phyloP scores from a whole-genome alignment of 257 asterid species.

The Echites panduratus region DNA sequence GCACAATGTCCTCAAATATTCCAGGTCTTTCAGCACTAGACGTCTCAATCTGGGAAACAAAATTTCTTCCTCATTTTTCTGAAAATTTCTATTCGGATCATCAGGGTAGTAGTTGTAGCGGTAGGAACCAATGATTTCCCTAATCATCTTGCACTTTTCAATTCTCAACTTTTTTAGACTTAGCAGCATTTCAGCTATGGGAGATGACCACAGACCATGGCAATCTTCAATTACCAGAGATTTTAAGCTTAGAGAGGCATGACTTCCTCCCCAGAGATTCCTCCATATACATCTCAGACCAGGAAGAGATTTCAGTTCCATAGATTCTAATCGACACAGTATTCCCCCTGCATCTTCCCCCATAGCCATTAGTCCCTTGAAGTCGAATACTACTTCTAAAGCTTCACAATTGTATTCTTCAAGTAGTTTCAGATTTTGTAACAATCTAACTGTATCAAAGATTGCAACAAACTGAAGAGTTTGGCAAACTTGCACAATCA shows the following conservation, averaged over 20 bases:
- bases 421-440: conserved; percentile 2
- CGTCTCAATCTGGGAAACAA: conserved; percentile 6
- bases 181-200: neutral
- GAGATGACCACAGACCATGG: neutral
- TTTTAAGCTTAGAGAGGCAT: neutral
- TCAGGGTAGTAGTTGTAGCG: neutral
- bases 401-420: neutral
- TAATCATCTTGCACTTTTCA: neutral
- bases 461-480: neutral
- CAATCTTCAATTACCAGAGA: neutral
- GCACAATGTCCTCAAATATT: neutral
- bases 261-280: conserved; percentile 3
- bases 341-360: neutral
- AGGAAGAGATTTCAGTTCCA: neutral
- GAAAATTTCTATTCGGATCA: neutral
- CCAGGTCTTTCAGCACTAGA: neutral
- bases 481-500: neutral
- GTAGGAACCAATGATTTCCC: conserved; percentile 7
- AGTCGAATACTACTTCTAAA: conserved; percentile 4
- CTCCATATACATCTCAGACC: neutral
- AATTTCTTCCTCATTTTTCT: neutral
- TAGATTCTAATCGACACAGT: conserved; percentile 4
- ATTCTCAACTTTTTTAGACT: neutral
- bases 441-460: conserved; percentile 2
- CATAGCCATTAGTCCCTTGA: conserved; percentile 1